Percentiles rank a stretch among this genome's conserved stretches.
Evolutionary conservation across 1,139 yeast species (phyloP).

Genomic region (Pichia norvegensis): DNA sequence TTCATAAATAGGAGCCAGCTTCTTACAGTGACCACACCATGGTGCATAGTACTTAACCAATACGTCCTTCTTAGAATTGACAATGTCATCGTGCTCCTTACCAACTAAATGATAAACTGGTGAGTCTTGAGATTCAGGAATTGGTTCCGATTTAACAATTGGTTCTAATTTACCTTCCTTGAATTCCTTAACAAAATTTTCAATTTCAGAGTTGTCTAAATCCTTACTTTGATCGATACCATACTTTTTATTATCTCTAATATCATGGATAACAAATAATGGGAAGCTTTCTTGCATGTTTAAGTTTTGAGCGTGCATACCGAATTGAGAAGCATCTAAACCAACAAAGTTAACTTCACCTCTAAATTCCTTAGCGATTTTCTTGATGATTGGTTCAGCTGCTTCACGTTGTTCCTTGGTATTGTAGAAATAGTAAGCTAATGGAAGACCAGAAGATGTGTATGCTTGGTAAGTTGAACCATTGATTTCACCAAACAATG

Average conservation of each 20-base stretch:
- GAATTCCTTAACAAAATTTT: slow-evolving; percentile 57
- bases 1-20: slow-evolving; percentile 85
- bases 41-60: slow-evolving; percentile 94
- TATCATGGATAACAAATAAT: slow-evolving; percentile 80
- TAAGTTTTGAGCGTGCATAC: slow-evolving; percentile 83
- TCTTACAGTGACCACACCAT: slow-evolving; percentile 99
- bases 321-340: slow-evolving; percentile 72
- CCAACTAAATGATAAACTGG: slow-evolving; percentile 79
- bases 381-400: slow-evolving; percentile 43
- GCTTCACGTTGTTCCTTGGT: slow-evolving; percentile 57
- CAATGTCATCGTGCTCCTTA: slow-evolving; percentile 66
- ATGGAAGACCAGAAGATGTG: slow-evolving; percentile 65
- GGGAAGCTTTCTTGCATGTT: slow-evolving; percentile 87
- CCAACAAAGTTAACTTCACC: slow-evolving; percentile 85
- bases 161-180: slow-evolving; percentile 60
- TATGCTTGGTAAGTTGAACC: slow-evolving; percentile 74
- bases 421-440: slow-evolving; percentile 82
- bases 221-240: slow-evolving; percentile 42
- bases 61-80: slow-evolving; percentile 74
- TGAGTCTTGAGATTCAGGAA: slow-evolving; percentile 73
- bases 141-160: slow-evolving; percentile 74
- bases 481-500: slow-evolving; percentile 84
- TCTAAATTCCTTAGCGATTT: slow-evolving; percentile 66
- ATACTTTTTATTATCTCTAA: slow-evolving; percentile 60
- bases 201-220: slow-evolving; percentile 36